Evolutionary conservation across 345 rosid species (phyloP).

Genomic region (Melastoma malabathricum): DNA sequence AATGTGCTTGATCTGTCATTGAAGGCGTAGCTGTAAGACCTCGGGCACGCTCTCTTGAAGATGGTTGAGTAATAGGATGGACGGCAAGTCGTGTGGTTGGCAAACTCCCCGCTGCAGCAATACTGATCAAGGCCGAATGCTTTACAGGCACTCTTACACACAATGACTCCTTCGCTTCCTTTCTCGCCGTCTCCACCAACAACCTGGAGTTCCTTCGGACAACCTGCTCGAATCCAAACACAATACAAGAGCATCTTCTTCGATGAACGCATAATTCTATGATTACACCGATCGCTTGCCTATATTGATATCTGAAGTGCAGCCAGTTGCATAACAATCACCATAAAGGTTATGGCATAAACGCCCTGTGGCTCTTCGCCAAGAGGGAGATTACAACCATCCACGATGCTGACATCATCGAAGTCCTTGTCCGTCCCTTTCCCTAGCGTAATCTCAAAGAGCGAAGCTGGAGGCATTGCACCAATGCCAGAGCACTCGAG

Average conservation of each 20-base stretch:
- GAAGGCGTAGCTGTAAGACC: conserved; percentile 77
- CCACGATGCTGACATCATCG: conserved; percentile 78
- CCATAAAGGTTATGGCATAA: conserved; percentile 34
- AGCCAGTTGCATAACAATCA: conserved; percentile 87
- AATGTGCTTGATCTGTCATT: conserved; percentile 75
- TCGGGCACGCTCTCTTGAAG: conserved; percentile 80
- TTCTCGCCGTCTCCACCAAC: conserved; percentile 38
- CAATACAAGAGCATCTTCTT: neutral
- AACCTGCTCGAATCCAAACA: conserved; percentile 20
- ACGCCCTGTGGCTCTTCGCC: conserved; percentile 58
- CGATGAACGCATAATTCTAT: too few relatives aligned
- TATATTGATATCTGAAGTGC: conserved; percentile 48
- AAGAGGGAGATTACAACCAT: conserved; percentile 78
- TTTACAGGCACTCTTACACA: conserved; percentile 76
- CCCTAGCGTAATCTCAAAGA: conserved; percentile 72
- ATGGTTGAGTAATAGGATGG: conserved; percentile 65
- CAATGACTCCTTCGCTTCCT: conserved; percentile 36
- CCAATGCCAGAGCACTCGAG: conserved; percentile 70
- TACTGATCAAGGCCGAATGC: conserved; percentile 80
- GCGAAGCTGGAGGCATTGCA: conserved; percentile 71
- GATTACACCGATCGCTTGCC: conserved; percentile 18
- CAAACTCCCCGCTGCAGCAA: conserved; percentile 88
- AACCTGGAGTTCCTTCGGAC: conserved; percentile 92
- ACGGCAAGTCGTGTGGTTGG: conserved; percentile 59
- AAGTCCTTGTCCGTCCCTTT: conserved; percentile 35